phyloP scores from a whole-genome alignment of 2,329 filamentous ascomycete genomes.

The Alternaria arbusti region DNA sequence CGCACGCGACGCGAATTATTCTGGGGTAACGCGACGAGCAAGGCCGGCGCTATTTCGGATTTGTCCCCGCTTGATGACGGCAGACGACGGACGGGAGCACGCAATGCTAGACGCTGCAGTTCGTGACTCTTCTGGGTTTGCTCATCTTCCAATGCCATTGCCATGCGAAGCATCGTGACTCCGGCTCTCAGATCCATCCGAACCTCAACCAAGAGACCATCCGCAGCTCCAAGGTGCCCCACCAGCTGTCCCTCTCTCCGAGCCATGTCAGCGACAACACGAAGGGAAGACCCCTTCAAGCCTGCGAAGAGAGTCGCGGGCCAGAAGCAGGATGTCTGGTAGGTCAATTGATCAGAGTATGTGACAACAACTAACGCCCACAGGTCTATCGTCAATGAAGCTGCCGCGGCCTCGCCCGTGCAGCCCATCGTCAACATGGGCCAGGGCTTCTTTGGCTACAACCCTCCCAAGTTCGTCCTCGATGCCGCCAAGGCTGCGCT shows the following conservation, averaged over 20 bases:
- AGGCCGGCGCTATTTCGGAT: constrained; percentile 22
- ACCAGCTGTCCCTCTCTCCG: constrained; percentile 27
- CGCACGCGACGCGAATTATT: constrained; percentile 19
- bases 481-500: constrained; percentile 90
- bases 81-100: constrained; percentile 34
- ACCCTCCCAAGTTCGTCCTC: constrained; percentile 88
- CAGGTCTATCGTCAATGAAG: constrained; percentile 73
- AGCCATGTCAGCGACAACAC: constrained; percentile 45
- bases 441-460: constrained; percentile 87
- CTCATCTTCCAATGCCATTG: neutral
- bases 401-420: constrained; percentile 66
- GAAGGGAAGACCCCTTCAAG: constrained; percentile 55
- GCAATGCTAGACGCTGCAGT: constrained; percentile 25
- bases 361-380: too few species aligned
- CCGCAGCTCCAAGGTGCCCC: constrained; percentile 11
- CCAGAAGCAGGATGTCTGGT: constrained; percentile 66
- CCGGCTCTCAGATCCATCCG: constrained; percentile 7
- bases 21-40: constrained; percentile 18
- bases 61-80: constrained; percentile 39
- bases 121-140: neutral
- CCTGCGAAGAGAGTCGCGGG: constrained; percentile 62
- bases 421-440: constrained; percentile 74
- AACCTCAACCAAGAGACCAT: neutral
- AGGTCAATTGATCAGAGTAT: too few species aligned
- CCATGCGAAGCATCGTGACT: constrained; percentile 22